Conservation (phyloP, 2,329 filamentous ascomycete species). For the Penicillium sp. region DNA sequence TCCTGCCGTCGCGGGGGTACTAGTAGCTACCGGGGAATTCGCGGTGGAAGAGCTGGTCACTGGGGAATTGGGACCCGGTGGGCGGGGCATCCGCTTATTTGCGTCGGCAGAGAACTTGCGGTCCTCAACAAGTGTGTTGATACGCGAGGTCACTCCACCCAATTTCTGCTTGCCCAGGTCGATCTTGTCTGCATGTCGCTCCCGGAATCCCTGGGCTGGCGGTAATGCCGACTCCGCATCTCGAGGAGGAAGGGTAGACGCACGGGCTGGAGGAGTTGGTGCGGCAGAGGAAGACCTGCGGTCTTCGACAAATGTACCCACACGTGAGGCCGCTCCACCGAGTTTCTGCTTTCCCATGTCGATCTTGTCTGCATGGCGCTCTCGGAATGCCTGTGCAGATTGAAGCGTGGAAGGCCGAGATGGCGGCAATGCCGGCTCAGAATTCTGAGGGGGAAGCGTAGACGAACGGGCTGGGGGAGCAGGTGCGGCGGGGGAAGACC, state of each 20-base stretch:
- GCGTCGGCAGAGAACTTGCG: constrained; percentile 35
- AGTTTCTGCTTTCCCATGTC: constrained; percentile 63
- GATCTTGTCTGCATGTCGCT: constrained; percentile 71
- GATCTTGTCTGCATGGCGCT: constrained; percentile 70
- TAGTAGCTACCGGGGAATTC: constrained; percentile 17
- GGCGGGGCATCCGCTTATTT: constrained; percentile 32
- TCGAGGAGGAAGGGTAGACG: constrained; percentile 3
- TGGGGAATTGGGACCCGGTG: constrained; percentile 26
- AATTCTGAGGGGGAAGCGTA: not conserved
- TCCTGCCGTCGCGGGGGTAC: not conserved
- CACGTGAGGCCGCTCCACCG: constrained; percentile 46
- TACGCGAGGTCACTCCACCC: constrained; percentile 45
- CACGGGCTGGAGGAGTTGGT: constrained; percentile 3
- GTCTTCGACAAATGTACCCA: constrained; percentile 53
- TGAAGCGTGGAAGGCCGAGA: constrained; percentile 53
- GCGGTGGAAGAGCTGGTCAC: constrained; percentile 29
- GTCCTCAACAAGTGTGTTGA: constrained; percentile 53
- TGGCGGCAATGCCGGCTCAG: constrained; percentile 27
- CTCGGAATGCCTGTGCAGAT: constrained; percentile 62
- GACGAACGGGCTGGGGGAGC: constrained; percentile 6
- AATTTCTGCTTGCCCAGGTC: constrained; percentile 63
- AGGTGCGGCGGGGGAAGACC: constrained; percentile 6
- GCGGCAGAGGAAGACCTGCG: constrained; percentile 21
- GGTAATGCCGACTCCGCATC: constrained; percentile 3
- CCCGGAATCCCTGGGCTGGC: constrained; percentile 61